These are phyloP conservation scores for Pythium aphanidermatum DNA, from an alignment of 352 stramenopile genomes.

Conservation along the genomic window DNA sequence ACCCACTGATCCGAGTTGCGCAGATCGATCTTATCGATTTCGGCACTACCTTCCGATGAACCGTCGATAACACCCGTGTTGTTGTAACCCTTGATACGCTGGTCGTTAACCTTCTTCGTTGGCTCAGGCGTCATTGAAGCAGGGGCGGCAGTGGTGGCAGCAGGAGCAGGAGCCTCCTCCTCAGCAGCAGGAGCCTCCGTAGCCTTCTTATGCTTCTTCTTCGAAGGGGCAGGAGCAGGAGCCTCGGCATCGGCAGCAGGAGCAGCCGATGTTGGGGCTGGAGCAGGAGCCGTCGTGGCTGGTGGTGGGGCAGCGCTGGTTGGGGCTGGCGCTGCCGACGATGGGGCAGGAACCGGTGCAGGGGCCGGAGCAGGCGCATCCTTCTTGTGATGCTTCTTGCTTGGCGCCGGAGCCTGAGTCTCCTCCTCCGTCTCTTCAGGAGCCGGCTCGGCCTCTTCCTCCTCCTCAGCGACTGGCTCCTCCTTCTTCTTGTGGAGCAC, in stretches of 20 bases:
- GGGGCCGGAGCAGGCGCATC: slow-evolving; percentile 5
- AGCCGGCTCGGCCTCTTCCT: background rate
- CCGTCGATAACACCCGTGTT: slow-evolving; percentile 74
- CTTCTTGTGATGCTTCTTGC: slow-evolving; percentile 11
- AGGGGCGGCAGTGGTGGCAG: slow-evolving; percentile 2
- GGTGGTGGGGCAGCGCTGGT: slow-evolving; percentile 11
- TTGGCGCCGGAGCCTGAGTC: background rate
- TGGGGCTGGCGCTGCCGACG: slow-evolving; percentile 2
- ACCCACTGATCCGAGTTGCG: slow-evolving; percentile 67
- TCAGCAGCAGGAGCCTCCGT: slow-evolving; percentile 3
- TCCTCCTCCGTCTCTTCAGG: slow-evolving; percentile 14
- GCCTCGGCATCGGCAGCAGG: slow-evolving; percentile 15
- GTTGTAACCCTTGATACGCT: slow-evolving; percentile 56
- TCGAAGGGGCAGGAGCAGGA: slow-evolving; percentile 9
- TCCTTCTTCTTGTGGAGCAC: slow-evolving; percentile 20
- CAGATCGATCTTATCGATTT: slow-evolving; percentile 84
- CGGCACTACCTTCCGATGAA: slow-evolving; percentile 66
- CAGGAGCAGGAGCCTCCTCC: background rate
- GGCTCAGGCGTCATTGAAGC: slow-evolving; percentile 1
- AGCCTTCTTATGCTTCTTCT: slow-evolving; percentile 24
- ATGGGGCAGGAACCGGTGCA: slow-evolving; percentile 1
- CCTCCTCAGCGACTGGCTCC: slow-evolving; percentile 3
- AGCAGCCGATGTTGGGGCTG: too few relatives aligned
- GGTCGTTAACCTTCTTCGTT: slow-evolving; percentile 36
- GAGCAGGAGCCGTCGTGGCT: slow-evolving; percentile 8